Evolutionary conservation across 768 basidiomycete genomes (phyloP), one percentile per base, ranked within the genome.

Genomic region (Phlebiopsis gigantea): DNA sequence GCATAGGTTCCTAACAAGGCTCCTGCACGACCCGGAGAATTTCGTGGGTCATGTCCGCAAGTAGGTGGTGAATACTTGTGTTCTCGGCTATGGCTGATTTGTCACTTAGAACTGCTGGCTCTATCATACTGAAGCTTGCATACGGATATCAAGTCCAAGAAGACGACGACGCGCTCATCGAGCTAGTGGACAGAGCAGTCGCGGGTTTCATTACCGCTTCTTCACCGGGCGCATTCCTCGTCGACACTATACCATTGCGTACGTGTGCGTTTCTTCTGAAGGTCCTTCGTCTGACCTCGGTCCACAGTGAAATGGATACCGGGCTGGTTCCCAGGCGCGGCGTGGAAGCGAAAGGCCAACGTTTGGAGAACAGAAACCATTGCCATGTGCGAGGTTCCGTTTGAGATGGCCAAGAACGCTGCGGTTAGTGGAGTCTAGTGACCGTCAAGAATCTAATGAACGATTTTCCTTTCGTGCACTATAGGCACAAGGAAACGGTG

Each of bases 381-480:
- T 17, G 55, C 62, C 17, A 64, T 73, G 61, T 61, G 66, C 29
- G 60, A 73, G n/a, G 60, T 63, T 24, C 74, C 75, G 1, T 84
- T 83, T 22, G 72, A 75, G 24, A 66, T 84, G 57, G 75, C 87
- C 26, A 77, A 86, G 61, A 74, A 71, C 19, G 79, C 77, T 62
- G 67, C 72, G 10, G 63, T 82, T 28, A 78, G 69, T 48, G 66
- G n/a, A 19, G 22, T 26, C 43, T 52, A 2, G 19, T 46, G 22
- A 28, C 41, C 19, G 39, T 21, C 45, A 26, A 39, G 12, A 47
- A 39, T 48, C n/a, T n/a, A n/a, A n/a, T n/a, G n/a, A n/a, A n/a
- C 46, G 29, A 52, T 41, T 45, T 58, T n/a, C 26, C 2, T 2
- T 10, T 31, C 15, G 17, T 14, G 52, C 19, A 26, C 46, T 22